A percentile compares a stretch with the other conserved stretches of the same genome.
Conservation (phyloP, 2,329 filamentous ascomycete species). For the Hypomyces perniciosus region DNA sequence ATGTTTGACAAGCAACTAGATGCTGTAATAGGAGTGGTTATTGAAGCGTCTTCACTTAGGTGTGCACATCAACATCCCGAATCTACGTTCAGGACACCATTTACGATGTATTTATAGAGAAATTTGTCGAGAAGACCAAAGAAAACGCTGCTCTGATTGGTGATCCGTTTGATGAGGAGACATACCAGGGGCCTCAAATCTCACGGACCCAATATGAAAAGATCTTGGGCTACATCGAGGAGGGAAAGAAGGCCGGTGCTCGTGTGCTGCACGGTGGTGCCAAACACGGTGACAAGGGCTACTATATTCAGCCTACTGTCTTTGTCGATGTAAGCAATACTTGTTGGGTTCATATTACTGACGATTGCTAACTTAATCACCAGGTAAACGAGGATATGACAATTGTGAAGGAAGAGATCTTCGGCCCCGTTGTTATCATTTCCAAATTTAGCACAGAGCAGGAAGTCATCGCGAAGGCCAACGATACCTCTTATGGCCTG, state of each 20-base stretch:
- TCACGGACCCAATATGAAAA: constrained; percentile 58
- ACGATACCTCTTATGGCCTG: constrained; percentile 46
- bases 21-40: constrained; percentile 50
- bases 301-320: constrained; percentile 23
- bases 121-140: constrained; percentile 41
- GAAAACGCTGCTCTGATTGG: constrained; percentile 50
- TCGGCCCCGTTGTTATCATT: constrained; percentile 24
- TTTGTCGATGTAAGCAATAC: constrained; percentile 21
- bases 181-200: constrained; percentile 61
- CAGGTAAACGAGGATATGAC: constrained; percentile 22
- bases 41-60: constrained; percentile 27
- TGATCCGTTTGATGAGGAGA: constrained; percentile 55
- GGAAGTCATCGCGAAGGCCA: constrained; percentile 23
- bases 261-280: constrained; percentile 33
- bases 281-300: constrained; percentile 20
- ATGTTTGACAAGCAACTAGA: constrained; percentile 5
- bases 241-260: constrained; percentile 57
- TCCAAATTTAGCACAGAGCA: constrained; percentile 20
- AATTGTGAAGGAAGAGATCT: constrained; percentile 27
- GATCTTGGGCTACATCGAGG: constrained; percentile 59
- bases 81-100: constrained; percentile 53
- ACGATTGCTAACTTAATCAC: too few relatives aligned
- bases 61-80: constrained; percentile 51
- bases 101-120: constrained; percentile 53
- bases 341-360: too few relatives aligned